Conservation (phyloP, 495 filamentous ascomycete species). For the Pyrenula massariospora region DNA sequence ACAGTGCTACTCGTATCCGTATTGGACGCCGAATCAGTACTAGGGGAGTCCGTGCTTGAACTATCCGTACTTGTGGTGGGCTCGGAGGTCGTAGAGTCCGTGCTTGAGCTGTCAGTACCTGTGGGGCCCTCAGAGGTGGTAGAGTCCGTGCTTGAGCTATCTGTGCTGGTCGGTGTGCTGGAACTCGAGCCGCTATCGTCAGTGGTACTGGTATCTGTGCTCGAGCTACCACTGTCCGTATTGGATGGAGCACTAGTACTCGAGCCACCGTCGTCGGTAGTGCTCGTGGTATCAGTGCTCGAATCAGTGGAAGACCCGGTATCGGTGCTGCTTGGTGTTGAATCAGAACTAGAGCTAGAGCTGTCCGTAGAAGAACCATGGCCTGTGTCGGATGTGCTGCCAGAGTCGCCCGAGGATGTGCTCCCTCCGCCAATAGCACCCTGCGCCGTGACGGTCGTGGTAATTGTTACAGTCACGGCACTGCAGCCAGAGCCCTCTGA, state of each 20-base stretch:
- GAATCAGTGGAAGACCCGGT: too few species aligned
- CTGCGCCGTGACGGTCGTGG: not conserved
- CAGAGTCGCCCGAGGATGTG: not conserved
- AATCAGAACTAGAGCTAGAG: too few species aligned
- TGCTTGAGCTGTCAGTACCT: not conserved
- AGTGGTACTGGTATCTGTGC: slow-evolving; percentile 48
- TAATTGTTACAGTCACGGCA: not conserved
- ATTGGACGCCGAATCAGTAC: not conserved
- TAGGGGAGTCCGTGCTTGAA: not conserved
- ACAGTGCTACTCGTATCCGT: not conserved
- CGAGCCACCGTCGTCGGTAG: not conserved
- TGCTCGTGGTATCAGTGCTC: not conserved
- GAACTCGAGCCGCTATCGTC: slow-evolving; percentile 60
- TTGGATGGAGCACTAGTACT: too few species aligned
- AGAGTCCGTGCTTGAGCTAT: slow-evolving; percentile 43
- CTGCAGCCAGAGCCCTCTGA: not conserved
- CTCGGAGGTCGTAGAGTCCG: not conserved
- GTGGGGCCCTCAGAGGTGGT: not conserved
- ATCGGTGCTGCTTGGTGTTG: too few species aligned
- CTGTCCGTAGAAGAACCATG: not conserved
- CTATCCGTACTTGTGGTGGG: not conserved
- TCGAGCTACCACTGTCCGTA: too few species aligned
- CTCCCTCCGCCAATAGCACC: not conserved
- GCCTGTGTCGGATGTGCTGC: not conserved
- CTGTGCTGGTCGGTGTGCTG: slow-evolving; percentile 54